phyloP scores from a whole-genome alignment of 176 grass and related monocot genomes.

The Eleusine coracana region DNA sequence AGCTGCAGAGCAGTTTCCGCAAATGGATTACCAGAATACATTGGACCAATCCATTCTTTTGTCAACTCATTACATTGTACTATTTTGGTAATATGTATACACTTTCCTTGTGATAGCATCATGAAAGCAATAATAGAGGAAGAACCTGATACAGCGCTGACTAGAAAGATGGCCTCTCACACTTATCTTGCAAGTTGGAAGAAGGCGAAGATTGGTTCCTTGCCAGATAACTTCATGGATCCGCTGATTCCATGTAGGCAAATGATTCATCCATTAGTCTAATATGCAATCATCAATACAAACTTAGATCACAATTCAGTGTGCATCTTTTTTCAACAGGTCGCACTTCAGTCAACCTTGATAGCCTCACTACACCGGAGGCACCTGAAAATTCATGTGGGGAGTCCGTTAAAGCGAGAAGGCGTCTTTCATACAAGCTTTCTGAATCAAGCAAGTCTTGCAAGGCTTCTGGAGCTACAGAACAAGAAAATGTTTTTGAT shows the following conservation, averaged over 20 bases:
- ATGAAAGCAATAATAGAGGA: conserved; percentile 55
- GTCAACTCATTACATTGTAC: conserved; percentile 19
- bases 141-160: conserved; percentile 52
- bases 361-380: not conserved
- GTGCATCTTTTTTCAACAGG: conserved; percentile 45
- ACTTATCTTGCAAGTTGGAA: conserved; percentile 73
- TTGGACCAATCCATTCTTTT: conserved; percentile 3
- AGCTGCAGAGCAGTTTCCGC: not conserved
- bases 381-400: conserved; percentile 18
- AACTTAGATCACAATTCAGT: conserved; percentile 1
- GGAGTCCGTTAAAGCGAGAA: conserved; percentile 37
- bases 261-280: conserved; percentile 24
- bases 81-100: conserved; percentile 18
- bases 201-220: conserved; percentile 44
- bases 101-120: conserved; percentile 37
- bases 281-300: conserved; percentile 14
- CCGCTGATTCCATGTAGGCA: conserved; percentile 67
- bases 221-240: conserved; percentile 57
- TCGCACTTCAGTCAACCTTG: conserved; percentile 25
- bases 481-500: conserved; percentile 32
- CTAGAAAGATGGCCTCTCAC: conserved; percentile 63
- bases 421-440: conserved; percentile 37
- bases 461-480: conserved; percentile 37
- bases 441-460: conserved; percentile 32
- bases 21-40: not conserved